A percentile compares a stretch with the other conserved stretches of the same genome.
Evolutionary conservation across 2,329 filamentous ascomycete species (phyloP).

Genomic region (Colletotrichum sp.): DNA sequence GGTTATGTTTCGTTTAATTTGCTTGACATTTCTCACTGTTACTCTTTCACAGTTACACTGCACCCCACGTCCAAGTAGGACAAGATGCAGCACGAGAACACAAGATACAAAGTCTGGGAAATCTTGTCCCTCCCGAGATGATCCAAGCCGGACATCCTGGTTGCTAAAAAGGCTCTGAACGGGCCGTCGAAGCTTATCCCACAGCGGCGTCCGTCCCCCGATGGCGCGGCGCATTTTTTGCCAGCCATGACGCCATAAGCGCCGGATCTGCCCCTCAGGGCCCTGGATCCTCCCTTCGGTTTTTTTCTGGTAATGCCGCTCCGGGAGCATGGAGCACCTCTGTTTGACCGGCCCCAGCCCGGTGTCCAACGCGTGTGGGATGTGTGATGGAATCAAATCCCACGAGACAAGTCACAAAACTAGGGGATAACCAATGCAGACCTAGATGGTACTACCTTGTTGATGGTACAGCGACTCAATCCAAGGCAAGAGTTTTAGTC

Average conservation of each 20-base stretch:
- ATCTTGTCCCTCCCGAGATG: neutral
- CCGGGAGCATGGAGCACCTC: neutral
- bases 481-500: neutral
- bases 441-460: neutral
- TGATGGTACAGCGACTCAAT: neutral
- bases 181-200: constrained; percentile 2
- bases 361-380: neutral
- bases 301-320: neutral
- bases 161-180: neutral
- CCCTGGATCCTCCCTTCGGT: neutral
- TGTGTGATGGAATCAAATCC: neutral
- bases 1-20: neutral
- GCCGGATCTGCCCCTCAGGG: neutral
- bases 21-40: neutral
- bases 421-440: neutral
- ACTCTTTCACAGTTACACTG: neutral
- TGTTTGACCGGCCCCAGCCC: neutral
- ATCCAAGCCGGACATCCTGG: neutral
- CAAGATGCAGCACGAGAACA: neutral
- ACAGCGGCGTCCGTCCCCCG: neutral
- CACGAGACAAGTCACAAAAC: neutral
- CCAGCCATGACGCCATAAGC: constrained; percentile 17
- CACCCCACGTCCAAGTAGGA: neutral
- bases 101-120: neutral
- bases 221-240: neutral